These are phyloP conservation scores for Cryptomeria japonica DNA, from an alignment of 75 land plant species.

Conservation along the genomic window DNA sequence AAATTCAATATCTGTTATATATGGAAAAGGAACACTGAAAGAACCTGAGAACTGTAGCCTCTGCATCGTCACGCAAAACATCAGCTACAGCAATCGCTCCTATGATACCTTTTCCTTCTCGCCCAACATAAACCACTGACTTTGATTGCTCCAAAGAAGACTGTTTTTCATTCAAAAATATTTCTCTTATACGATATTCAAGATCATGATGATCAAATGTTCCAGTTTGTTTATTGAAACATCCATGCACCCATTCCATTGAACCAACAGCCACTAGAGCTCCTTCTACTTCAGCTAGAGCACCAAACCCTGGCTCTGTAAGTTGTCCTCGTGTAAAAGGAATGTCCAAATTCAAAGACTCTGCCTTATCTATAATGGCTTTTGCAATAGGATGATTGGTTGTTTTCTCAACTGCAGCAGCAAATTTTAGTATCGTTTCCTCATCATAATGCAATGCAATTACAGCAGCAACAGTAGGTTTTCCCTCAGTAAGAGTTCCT, in stretches of 20 bases:
- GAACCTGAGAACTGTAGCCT: slow-evolving; percentile 68
- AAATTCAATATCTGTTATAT: slow-evolving; percentile 1
- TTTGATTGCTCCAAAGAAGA: slow-evolving; percentile 51
- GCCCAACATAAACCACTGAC: slow-evolving; percentile 88
- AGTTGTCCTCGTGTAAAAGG: slow-evolving; percentile 78
- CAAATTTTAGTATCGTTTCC: slow-evolving; percentile 63
- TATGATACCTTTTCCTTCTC: slow-evolving; percentile 85
- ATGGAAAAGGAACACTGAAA: slow-evolving; percentile 6
- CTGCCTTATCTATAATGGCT: slow-evolving; percentile 81
- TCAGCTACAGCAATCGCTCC: slow-evolving; percentile 94
- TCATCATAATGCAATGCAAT: slow-evolving; percentile 50
- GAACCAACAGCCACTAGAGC: slow-evolving; percentile 80
- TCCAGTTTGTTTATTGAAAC: slow-evolving; percentile 42
- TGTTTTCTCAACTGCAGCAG: slow-evolving; percentile 95
- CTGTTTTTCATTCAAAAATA: slow-evolving; percentile 6
- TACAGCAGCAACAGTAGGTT: slow-evolving; percentile 77
- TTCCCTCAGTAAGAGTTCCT: slow-evolving; percentile 97
- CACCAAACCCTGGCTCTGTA: slow-evolving; percentile 96
- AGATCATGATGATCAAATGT: slow-evolving; percentile 22
- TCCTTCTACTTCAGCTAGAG: slow-evolving; percentile 89
- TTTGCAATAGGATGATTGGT: slow-evolving; percentile 93
- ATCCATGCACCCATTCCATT: slow-evolving; percentile 75
- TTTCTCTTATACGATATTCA: slow-evolving; percentile 24
- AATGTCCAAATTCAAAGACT: slow-evolving; percentile 40
- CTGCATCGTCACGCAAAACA: slow-evolving; percentile 74